A percentile compares a stretch with the other conserved stretches of the same genome.
Conservation (phyloP, 306 rosid genomes). For the Sicyos baderoa region DNA sequence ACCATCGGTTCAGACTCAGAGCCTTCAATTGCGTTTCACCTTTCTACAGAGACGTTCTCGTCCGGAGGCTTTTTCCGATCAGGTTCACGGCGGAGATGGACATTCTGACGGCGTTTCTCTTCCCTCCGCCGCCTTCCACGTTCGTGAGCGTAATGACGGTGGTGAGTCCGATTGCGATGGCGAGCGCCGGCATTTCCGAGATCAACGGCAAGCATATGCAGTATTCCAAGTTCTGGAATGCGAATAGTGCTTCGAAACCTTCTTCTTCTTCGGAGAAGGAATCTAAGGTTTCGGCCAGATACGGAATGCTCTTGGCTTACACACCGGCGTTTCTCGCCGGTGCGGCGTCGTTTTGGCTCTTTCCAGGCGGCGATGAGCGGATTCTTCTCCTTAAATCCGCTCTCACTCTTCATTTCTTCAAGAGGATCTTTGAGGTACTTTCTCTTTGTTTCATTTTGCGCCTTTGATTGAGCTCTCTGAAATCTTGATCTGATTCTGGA, state of each 20-base stretch:
- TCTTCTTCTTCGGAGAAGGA: conserved; percentile 3
- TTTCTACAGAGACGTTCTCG: neutral
- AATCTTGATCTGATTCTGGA: neutral
- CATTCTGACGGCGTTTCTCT: conserved; percentile 22
- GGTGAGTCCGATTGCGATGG: conserved; percentile 22
- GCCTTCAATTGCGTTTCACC: neutral
- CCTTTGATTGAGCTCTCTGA: neutral
- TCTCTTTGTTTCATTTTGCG: neutral
- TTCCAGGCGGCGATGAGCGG: conserved; percentile 31
- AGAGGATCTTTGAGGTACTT: conserved; percentile 61
- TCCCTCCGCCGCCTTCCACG: conserved; percentile 45
- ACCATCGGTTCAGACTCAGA: neutral
- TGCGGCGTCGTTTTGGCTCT: conserved; percentile 32
- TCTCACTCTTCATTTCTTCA: conserved; percentile 61
- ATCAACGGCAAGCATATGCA: conserved; percentile 47
- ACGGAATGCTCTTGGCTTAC: conserved; percentile 54
- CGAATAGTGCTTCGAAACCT: neutral
- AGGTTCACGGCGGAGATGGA: neutral
- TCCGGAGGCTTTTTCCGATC: neutral
- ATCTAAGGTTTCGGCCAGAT: conserved; percentile 32
- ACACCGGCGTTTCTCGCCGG: conserved; percentile 57
- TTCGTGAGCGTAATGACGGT: conserved; percentile 41
- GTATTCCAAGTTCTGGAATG: conserved; percentile 57
- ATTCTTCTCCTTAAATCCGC: conserved; percentile 38
- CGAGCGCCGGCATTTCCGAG: conserved; percentile 36